Evolutionary conservation across 441 rosid genomes (phyloP), one percentile per base, ranked within the genome.

Genomic region (Manihot esculenta): DNA sequence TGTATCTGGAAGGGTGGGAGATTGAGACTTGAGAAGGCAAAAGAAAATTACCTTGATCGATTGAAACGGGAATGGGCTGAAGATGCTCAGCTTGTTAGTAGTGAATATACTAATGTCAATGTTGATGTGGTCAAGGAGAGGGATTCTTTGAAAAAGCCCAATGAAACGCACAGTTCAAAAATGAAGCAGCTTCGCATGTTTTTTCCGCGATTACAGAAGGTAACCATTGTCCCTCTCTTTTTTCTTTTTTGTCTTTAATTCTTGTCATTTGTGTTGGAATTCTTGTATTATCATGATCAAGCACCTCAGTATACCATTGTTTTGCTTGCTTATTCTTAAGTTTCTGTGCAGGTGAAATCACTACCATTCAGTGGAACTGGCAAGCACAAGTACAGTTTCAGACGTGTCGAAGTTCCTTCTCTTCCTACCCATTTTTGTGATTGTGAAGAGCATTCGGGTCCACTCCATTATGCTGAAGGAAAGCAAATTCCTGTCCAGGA

Each of bases 1-100:
- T 95, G 98, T 68, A 76, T 75, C 2, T 95, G 97, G 99, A 95
- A 91, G 71, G 99, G 96, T 60, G 95, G 95, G 63, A 89, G 71
- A 77, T 75, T 95, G 77, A 84, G 86, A 81, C 84, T 93, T 50
- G 98, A 91, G 85, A 92, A 87, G 88, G 98, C 98, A 0, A 86
- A 92, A 76, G 95, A 91, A 51, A 86, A 89, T 77, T 92, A 86
- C 82, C 84, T 92, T 38, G 76, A 78, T 73, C 83, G 86, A 48
- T 71, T 93, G 82, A 84, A 76, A 62, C 86, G 80, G 14, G 96
- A 93, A 71, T 87, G 96, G 96, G 88, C 74, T 17, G 88, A 86
- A 71, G 88, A 82, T 79, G 69, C 84, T 49, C 69, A 79, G 21
- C 73, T 62, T 68, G 70, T 35, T 1, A 57, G 50, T 48, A 33